A percentile compares a stretch with the other conserved stretches of the same genome.
These are phyloP conservation scores for Melastoma malabathricum DNA, from an alignment of 345 rosid genomes.

Conservation along the genomic window DNA sequence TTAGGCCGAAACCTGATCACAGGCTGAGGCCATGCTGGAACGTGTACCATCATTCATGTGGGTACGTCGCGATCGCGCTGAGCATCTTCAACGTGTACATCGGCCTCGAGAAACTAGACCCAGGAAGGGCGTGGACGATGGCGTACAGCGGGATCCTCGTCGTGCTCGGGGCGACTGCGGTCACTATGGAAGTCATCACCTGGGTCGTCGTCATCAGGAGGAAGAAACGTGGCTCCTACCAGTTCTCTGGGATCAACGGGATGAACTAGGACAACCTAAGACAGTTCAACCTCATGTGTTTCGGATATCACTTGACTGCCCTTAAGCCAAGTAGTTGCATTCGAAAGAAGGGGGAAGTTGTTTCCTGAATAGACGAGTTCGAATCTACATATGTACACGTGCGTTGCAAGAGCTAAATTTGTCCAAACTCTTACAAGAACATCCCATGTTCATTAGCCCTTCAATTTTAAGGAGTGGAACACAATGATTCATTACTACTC, in stretches of 20 bases:
- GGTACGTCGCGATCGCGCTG: conserved; percentile 47
- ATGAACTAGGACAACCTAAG: no score
- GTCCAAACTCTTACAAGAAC: neutral
- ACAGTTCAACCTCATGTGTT: no score
- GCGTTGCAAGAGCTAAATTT: neutral
- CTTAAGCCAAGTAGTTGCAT: no score
- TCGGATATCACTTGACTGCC: no score
- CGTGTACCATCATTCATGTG: conserved; percentile 65
- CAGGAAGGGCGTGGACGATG: conserved; percentile 42
- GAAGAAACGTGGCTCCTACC: conserved; percentile 1
- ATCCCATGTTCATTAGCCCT: no score
- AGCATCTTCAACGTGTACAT: conserved; percentile 54
- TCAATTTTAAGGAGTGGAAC: no score
- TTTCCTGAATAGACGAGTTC: no score
- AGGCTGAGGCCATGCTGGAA: conserved; percentile 79
- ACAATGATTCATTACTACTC: no score
- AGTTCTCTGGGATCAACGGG: neutral
- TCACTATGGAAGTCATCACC: conserved; percentile 49
- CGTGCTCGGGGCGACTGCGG: conserved; percentile 32
- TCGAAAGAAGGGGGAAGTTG: no score
- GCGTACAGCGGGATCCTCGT: conserved; percentile 43
- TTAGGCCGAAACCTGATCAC: conserved; percentile 84
- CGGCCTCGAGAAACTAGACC: conserved; percentile 55
- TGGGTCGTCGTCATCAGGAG: conserved; percentile 55
- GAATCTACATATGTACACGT: neutral